Conservation (phyloP, 2,329 filamentous ascomycete species). For the Trichoderma polysporum region DNA sequence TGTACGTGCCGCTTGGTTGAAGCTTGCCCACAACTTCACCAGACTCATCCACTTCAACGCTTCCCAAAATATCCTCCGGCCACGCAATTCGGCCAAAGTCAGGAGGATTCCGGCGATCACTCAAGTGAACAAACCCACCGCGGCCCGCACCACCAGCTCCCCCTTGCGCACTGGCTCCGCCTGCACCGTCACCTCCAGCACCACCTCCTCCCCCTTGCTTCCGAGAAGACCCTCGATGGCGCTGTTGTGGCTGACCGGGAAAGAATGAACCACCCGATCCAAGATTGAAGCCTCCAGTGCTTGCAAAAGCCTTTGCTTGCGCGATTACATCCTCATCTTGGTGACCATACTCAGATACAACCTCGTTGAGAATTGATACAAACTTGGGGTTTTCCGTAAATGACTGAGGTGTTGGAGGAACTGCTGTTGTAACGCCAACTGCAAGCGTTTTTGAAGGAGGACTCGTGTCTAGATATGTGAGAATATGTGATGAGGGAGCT, state of each 20-base stretch:
- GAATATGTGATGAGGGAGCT: conserved; percentile 48
- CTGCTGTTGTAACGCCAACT: conserved; percentile 56
- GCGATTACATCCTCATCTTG: conserved; percentile 55
- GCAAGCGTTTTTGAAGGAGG: conserved; percentile 55
- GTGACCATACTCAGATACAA: conserved; percentile 55
- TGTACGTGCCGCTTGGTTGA: conserved; percentile 62
- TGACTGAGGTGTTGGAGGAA: conserved; percentile 61
- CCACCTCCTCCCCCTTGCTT: conserved; percentile 42
- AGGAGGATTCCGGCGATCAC: conserved; percentile 62
- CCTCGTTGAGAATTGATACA: conserved; percentile 56
- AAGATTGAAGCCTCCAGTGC: conserved; percentile 54
- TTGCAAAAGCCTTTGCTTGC: conserved; percentile 61
- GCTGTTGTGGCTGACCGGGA: conserved; percentile 42
- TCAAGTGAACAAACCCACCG: conserved; percentile 65
- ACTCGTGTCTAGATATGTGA: conserved; percentile 58
- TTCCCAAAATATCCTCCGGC: conserved; percentile 69
- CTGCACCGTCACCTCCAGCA: conserved; percentile 47
- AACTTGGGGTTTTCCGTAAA: conserved; percentile 62
- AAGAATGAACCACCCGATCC: conserved; percentile 54
- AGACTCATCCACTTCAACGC: conserved; percentile 59
- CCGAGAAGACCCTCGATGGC: conserved; percentile 33
- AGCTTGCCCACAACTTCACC: conserved; percentile 60
- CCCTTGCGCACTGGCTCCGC: conserved; percentile 60
- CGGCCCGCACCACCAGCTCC: conserved; percentile 59
- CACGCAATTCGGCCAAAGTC: conserved; percentile 68